Evolutionary conservation across 2,329 filamentous ascomycete species (phyloP).

Genomic region (Rutstroemia sp.): DNA sequence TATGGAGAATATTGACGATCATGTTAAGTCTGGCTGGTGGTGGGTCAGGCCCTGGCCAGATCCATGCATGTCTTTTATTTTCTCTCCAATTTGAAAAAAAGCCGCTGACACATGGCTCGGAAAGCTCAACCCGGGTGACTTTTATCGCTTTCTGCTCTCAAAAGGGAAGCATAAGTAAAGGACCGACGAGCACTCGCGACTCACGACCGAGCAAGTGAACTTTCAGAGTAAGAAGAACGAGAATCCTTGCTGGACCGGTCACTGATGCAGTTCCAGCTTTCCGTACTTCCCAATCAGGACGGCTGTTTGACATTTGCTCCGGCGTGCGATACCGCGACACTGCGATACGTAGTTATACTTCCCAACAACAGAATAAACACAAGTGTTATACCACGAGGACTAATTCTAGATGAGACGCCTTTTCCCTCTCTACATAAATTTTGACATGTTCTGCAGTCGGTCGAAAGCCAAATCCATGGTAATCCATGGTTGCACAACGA

Average conservation of each 20-base stretch:
- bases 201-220: neutral
- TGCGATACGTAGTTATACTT: no score
- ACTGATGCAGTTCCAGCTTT: neutral
- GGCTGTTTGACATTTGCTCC: neutral
- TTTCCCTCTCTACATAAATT: no score
- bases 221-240: neutral
- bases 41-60: neutral
- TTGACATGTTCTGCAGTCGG: no score
- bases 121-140: constrained; percentile 1
- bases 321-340: neutral
- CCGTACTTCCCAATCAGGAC: constrained; percentile 1
- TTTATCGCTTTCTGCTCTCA: neutral
- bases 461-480: no score
- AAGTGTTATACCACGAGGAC: no score
- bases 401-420: no score
- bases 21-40: neutral
- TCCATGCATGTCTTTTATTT: constrained; percentile 3
- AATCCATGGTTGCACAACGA: no score
- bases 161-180: neutral
- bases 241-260: neutral
- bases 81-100: neutral
- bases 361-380: no score
- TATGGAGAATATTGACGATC: constrained; percentile 8
- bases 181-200: neutral
- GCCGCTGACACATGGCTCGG: constrained; percentile 4